Evolutionary conservation across 257 asterid species (phyloP).

Genomic region (Salvia hispanica): DNA sequence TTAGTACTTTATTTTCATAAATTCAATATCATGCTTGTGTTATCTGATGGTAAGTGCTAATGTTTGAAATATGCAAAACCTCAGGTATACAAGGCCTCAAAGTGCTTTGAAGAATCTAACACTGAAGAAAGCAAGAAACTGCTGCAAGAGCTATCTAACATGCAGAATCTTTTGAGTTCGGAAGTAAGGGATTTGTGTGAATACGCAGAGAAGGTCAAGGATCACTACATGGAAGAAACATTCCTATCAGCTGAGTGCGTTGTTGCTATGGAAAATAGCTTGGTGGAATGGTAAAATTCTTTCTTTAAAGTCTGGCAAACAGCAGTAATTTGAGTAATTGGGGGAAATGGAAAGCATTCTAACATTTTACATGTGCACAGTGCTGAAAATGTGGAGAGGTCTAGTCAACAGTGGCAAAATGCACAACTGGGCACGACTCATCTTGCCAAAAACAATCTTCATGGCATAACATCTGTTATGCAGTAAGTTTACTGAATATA

Average conservation of each 20-base stretch:
- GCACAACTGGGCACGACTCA: constrained; percentile 40
- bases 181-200: constrained; percentile 52
- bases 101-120: constrained; percentile 52
- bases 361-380: constrained; percentile 41
- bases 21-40: background rate
- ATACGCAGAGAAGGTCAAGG: constrained; percentile 54
- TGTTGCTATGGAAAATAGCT: constrained; percentile 54
- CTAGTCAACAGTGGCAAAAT: constrained; percentile 53
- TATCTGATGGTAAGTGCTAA: constrained; percentile 6
- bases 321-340: background rate
- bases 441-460: constrained; percentile 43
- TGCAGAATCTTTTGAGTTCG: constrained; percentile 56
- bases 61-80: constrained; percentile 22
- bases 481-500: constrained; percentile 47
- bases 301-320: background rate
- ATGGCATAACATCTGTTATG: constrained; percentile 43
- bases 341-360: background rate
- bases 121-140: constrained; percentile 56
- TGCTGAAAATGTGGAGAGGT: constrained; percentile 48
- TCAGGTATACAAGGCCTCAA: constrained; percentile 73
- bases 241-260: constrained; percentile 51
- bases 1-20: background rate
- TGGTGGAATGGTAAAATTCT: constrained; percentile 60
- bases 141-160: constrained; percentile 48
- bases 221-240: constrained; percentile 52